Evolutionary conservation across 345 rosid genomes (phyloP).

Genomic region (Aurinia saxatilis): DNA sequence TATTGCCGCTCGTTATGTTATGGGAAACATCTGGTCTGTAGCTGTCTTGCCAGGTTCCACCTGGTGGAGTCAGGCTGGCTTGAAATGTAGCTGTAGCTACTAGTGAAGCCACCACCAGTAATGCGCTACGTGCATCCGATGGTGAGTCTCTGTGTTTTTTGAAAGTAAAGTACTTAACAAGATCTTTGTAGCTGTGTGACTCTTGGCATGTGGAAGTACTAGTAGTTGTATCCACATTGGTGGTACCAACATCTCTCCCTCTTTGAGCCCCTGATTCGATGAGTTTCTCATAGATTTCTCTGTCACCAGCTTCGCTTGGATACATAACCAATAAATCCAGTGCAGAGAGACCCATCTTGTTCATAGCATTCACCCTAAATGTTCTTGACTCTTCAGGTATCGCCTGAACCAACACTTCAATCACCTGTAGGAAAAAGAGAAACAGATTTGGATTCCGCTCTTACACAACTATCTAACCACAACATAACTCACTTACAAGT

Average conservation of each 20-base stretch:
- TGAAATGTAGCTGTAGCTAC: constrained; percentile 51
- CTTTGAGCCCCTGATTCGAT: constrained; percentile 32
- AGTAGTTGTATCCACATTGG: constrained; percentile 6
- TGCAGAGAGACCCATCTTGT: constrained; percentile 41
- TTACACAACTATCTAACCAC: too few relatives aligned
- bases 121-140: constrained; percentile 39
- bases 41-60: constrained; percentile 51
- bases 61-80: constrained; percentile 46
- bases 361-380: constrained; percentile 38
- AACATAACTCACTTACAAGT: constrained; percentile 9
- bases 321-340: constrained; percentile 39
- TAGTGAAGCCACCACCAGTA: too few relatives aligned
- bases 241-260: too few relatives aligned
- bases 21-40: neutral
- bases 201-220: constrained; percentile 17
- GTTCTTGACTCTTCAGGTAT: constrained; percentile 8
- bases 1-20: neutral
- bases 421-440: constrained; percentile 30
- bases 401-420: constrained; percentile 34
- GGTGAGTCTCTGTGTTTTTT: constrained; percentile 55
- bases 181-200: constrained; percentile 7
- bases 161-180: constrained; percentile 49
- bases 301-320: constrained; percentile 53
- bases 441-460: neutral
- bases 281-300: constrained; percentile 44